Percentiles rank a stretch among this genome's conserved stretches.
phyloP scores from a whole-genome alignment of 1,284 basidiomycete species.

The Volvariella volvacea region DNA sequence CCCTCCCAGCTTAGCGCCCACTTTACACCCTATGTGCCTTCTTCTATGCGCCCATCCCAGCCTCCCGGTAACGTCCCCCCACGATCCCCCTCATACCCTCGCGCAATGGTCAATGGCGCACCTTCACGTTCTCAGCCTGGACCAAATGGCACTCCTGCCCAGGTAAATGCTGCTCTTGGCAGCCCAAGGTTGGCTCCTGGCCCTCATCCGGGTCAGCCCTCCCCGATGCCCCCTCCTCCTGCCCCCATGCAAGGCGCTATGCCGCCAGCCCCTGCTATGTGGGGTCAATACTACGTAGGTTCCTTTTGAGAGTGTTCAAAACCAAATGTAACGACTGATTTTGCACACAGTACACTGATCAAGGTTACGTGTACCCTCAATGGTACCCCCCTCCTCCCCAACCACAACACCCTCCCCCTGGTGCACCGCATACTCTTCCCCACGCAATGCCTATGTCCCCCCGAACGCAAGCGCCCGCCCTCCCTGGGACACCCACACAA shows the following conservation, averaged over 20 bases:
- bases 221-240: constrained; percentile 34
- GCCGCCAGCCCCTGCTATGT: constrained; percentile 15
- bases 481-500: constrained; percentile 63
- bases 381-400: constrained; percentile 21
- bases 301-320: background rate
- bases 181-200: constrained; percentile 59
- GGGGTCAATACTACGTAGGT: constrained; percentile 38
- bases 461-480: constrained; percentile 45
- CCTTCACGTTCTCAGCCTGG: constrained; percentile 49
- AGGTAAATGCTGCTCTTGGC: constrained; percentile 43
- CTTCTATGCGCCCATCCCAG: constrained; percentile 30
- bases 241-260: constrained; percentile 29
- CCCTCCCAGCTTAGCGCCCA: constrained; percentile 36
- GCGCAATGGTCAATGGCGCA: constrained; percentile 56
- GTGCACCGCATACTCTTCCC: constrained; percentile 32
- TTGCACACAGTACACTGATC: constrained; percentile 18
- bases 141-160: constrained; percentile 41
- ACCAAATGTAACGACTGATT: constrained; percentile 1
- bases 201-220: constrained; percentile 45
- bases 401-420: constrained; percentile 27
- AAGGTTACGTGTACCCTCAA: constrained; percentile 19
- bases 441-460: constrained; percentile 53
- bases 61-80: constrained; percentile 39
- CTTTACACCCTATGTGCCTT: constrained; percentile 39
- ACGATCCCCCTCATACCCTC: constrained; percentile 58